phyloP scores from a whole-genome alignment of 2,329 filamentous ascomycete species.

The Aspergillus chevalieri region DNA sequence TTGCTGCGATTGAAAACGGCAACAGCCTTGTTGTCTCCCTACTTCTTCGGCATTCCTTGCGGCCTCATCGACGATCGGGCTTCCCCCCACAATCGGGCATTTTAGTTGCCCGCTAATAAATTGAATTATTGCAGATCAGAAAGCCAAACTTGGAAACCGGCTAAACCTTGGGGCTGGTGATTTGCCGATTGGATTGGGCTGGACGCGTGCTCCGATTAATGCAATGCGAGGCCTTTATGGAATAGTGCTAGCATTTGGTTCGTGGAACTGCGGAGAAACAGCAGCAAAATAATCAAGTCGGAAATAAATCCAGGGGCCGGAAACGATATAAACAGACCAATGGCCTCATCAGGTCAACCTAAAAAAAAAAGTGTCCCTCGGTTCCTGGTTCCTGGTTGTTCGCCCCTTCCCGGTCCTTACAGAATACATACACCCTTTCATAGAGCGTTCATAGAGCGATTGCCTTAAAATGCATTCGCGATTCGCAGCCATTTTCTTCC shows the following conservation, averaged over 20 bases:
- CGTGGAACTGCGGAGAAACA: neutral
- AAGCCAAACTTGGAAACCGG: neutral
- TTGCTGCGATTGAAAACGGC: neutral
- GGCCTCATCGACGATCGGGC: neutral
- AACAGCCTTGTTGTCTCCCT: no score
- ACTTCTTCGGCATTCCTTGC: neutral
- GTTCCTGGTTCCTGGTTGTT: no score
- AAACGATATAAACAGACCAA: neutral
- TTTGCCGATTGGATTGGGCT: neutral
- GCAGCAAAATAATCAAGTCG: neutral
- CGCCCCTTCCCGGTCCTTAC: neutral
- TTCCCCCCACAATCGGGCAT: neutral
- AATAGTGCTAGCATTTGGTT: neutral
- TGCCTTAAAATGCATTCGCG: constrained; percentile 1
- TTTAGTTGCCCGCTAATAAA: neutral
- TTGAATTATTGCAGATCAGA: neutral
- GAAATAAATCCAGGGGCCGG: neutral
- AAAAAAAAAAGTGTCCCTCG: no score
- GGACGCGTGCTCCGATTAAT: neutral
- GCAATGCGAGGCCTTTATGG: neutral
- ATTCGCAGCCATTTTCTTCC: neutral
- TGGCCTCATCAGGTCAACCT: neutral
- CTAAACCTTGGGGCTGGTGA: neutral
- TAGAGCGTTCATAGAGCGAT: neutral
- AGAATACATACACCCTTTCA: neutral